Evolutionary conservation across 176 grass and related monocot genomes (phyloP).

Genomic region (Avena atlantica): DNA sequence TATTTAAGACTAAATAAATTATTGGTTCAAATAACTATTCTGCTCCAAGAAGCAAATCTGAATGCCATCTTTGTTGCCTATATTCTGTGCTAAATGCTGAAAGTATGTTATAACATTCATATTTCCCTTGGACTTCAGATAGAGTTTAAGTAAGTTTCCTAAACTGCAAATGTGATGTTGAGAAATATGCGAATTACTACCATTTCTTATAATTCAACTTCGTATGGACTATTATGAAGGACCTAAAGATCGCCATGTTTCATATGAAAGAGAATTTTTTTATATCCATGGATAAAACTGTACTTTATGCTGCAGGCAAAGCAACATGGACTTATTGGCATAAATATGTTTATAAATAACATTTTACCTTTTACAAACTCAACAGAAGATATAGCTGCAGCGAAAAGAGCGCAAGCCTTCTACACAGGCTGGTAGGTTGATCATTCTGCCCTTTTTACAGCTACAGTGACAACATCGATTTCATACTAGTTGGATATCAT

Average conservation of each 20-base stretch:
- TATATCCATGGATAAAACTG: not conserved
- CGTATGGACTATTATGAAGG: not conserved
- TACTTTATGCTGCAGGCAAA: constrained; percentile 34
- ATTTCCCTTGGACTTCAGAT: not conserved
- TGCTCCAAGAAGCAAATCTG: not conserved
- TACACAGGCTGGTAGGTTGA: constrained; percentile 33
- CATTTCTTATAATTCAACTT: not conserved
- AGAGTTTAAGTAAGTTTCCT: not conserved
- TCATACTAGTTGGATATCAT: not conserved
- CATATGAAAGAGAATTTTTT: not conserved
- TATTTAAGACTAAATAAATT: not conserved
- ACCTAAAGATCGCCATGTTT: not conserved
- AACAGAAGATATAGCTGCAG: constrained; percentile 39
- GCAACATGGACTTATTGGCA: constrained; percentile 40
- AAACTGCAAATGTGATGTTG: not conserved
- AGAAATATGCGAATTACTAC: not conserved
- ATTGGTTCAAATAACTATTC: not conserved
- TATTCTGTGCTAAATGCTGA: not conserved
- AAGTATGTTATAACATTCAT: not conserved
- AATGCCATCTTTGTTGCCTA: constrained; percentile 2
- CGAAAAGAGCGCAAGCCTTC: constrained; percentile 41
- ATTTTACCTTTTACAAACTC: constrained; percentile 35
- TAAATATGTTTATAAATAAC: constrained; percentile 38
- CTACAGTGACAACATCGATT: not conserved
- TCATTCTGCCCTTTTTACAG: constrained; percentile 1